A percentile compares a stretch with the other conserved stretches of the same genome.
Conservation (phyloP, 2,329 filamentous ascomycete genomes). For the Phoma herbarum region DNA sequence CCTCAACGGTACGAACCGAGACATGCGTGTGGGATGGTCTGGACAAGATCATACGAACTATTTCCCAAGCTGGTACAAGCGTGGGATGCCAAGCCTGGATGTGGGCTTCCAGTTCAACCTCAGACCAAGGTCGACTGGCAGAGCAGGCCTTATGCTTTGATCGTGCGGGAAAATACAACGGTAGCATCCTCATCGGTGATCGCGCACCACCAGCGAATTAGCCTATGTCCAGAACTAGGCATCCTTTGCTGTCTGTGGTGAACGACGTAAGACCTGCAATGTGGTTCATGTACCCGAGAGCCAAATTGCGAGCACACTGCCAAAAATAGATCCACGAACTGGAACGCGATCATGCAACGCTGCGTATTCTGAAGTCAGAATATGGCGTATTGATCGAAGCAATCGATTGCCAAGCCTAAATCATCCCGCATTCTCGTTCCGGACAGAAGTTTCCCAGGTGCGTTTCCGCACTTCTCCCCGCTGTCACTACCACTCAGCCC, state of each 20-base stretch:
- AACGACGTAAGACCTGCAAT: neutral
- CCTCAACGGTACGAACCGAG: slow-evolving; percentile 14
- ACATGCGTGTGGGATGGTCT: slow-evolving; percentile 5
- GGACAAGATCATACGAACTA: slow-evolving; percentile 1
- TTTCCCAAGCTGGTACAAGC: slow-evolving; percentile 3
- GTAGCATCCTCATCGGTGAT: neutral
- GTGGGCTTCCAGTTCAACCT: slow-evolving; percentile 3
- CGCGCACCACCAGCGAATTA: neutral
- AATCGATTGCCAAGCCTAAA: neutral
- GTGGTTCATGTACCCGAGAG: neutral
- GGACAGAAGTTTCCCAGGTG: neutral
- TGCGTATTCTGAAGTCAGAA: neutral
- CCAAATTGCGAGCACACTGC: neutral
- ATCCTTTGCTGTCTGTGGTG: neutral
- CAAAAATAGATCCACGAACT: neutral
- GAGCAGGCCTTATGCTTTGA: neutral
- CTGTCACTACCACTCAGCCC: neutral
- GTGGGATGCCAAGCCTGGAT: slow-evolving; percentile 12
- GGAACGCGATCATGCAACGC: neutral
- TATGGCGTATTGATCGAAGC: neutral
- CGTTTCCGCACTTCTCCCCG: neutral
- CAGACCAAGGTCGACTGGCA: neutral
- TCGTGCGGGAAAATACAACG: neutral
- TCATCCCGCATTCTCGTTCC: neutral
- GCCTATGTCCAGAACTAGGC: neutral